Evolutionary conservation across 2,329 filamentous ascomycete genomes (phyloP), one percentile per base, ranked within the genome.

Genomic region (Colletotrichum melonis): DNA sequence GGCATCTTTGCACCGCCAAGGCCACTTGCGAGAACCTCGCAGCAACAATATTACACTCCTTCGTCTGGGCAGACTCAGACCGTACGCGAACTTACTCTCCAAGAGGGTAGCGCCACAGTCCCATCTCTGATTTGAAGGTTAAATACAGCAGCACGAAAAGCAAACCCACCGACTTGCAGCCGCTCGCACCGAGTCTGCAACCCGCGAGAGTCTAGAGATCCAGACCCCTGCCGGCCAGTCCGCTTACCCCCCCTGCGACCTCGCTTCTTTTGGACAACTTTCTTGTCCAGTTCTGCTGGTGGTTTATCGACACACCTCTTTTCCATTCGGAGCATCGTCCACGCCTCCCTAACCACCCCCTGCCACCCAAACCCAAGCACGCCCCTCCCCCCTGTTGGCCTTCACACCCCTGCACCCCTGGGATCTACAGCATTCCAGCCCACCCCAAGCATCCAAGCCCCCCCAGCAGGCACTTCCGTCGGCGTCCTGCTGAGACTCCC

Each of bases 391-490:
- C 67, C 62, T 54, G 42, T 19, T 9, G 35, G 35, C 64, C 59
- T 68, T 60, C 56, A 74, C 69, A 63, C 72, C 58, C 63, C 64
- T 67, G 65, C 52, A 74, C 68, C 72, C 72, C 72, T 72, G 49
- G 69, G 69, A 72, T 72, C 70, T 73, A 70, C 70, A 70, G 59
- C 66, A 73, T 62, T 73, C 70, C 72, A 74, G 69, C 72, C 72
- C 72, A 73, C 70, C 60, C 70, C 70, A 69, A 73, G 69, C 70
- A 65, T 73, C 70, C 65, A 73, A 74, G 69, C 73, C 73, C 67
- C 67, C 49, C 63, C 69, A 72, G 60, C 59, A 73, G 70, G 70
- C 70, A 70, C 70, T 70, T 70, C 70, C 70, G 67, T 65, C 67
- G 70, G 66, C 66, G 67, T 73, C 67, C 60, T 73, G 67, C 70